Percentiles rank a stretch among this genome's conserved stretches.
Conservation (phyloP, 2,329 filamentous ascomycete genomes). For the Fusarium liriodendri region DNA sequence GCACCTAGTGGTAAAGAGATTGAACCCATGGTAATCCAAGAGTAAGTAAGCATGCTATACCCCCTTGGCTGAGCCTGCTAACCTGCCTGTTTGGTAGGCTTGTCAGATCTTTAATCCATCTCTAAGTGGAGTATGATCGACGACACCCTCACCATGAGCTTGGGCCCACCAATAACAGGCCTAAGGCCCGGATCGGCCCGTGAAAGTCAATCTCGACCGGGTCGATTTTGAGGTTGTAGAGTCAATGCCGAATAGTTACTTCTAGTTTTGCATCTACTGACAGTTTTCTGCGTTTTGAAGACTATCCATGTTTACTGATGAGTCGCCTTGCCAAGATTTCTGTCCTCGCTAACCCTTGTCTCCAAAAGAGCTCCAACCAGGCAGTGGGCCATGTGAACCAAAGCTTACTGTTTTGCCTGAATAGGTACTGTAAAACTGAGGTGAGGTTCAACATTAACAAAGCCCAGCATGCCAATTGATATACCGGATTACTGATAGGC, state of each 20-base stretch:
- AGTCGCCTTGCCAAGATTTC: not conserved
- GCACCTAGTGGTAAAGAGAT: not conserved
- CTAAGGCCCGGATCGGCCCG: not conserved
- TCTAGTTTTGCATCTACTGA: no score
- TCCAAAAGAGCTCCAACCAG: not conserved
- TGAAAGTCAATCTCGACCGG: not conserved
- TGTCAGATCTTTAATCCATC: not conserved
- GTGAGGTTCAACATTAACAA: not conserved
- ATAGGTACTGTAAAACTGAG: not conserved
- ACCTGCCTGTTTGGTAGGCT: no score
- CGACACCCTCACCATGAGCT: not conserved
- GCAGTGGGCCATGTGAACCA: not conserved
- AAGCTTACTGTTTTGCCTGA: not conserved
- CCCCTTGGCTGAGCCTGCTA: not conserved
- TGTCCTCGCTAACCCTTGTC: not conserved
- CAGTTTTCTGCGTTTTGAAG: no score
- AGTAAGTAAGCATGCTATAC: not conserved
- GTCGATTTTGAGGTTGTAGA: not conserved
- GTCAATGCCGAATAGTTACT: no score
- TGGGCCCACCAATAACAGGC: not conserved
- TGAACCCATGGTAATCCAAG: not conserved
- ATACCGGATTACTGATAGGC: not conserved
- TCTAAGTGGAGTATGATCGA: not conserved
- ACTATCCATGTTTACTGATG: not conserved
- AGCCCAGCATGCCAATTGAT: not conserved